These are phyloP conservation scores for Solanum pennellii DNA, from an alignment of 257 asterid genomes.

Conservation along the genomic window DNA sequence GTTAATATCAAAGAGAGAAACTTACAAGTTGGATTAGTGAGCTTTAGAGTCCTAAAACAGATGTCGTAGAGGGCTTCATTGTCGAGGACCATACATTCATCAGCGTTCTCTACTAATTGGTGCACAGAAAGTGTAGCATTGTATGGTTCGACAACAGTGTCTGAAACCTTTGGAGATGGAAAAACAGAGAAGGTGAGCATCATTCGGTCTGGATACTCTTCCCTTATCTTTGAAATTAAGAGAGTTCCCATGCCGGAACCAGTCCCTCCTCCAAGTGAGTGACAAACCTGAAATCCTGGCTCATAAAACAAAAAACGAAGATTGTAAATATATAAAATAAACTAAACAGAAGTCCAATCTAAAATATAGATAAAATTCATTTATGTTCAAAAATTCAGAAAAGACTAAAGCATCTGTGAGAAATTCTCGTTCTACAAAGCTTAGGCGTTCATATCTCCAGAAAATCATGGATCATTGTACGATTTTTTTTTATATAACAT, in stretches of 20 bases:
- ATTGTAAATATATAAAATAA: neutral
- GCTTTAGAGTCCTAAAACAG: conserved; percentile 1
- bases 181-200: conserved; percentile 6
- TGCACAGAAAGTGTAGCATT: conserved; percentile 5
- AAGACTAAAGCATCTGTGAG: neutral
- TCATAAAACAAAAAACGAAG: neutral
- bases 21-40: conserved; percentile 1
- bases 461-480: neutral
- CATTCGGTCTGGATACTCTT: conserved; percentile 3
- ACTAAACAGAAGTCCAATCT: neutral
- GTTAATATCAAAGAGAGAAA: neutral
- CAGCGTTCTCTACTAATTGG: conserved; percentile 1
- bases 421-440: neutral
- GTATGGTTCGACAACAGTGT: conserved; percentile 5
- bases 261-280: conserved; percentile 2
- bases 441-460: neutral
- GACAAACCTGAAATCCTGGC: conserved; percentile 5
- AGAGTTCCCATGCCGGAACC: conserved; percentile 6
- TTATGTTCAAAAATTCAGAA: neutral
- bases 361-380: neutral
- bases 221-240: conserved; percentile 1
- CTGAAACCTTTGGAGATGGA: conserved; percentile 4
- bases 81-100: conserved; percentile 5
- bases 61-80: conserved; percentile 3
- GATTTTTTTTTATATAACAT: neutral